A percentile compares a stretch with the other conserved stretches of the same genome.
Evolutionary conservation across 2,329 filamentous ascomycete genomes (phyloP).

Genomic region (Phoma herbarum): DNA sequence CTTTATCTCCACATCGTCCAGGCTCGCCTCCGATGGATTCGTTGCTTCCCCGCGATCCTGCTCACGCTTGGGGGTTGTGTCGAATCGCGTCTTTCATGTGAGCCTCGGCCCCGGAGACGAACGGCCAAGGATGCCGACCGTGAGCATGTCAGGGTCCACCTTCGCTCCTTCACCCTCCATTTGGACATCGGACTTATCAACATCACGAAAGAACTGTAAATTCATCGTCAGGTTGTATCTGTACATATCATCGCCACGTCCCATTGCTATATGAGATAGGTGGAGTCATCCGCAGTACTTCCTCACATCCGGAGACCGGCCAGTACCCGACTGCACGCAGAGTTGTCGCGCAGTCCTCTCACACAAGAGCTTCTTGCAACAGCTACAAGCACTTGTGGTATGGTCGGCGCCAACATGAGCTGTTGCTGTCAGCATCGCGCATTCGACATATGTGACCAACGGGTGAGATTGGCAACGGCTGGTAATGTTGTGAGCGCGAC

Average conservation of each 20-base stretch:
- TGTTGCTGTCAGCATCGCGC: neutral
- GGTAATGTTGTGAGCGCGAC: neutral
- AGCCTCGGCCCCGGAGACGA: conserved; percentile 3
- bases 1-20: conserved; percentile 13
- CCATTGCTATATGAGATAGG: neutral
- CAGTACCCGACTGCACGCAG: too few species aligned
- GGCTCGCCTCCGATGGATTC: neutral
- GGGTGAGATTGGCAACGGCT: neutral
- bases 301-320: neutral
- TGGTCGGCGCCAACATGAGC: neutral
- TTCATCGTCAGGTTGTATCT: too few species aligned
- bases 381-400: neutral
- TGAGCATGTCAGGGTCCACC: neutral
- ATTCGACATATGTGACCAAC: neutral
- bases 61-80: neutral
- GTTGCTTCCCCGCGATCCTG: conserved; percentile 9
- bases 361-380: neutral
- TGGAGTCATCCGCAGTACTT: neutral
- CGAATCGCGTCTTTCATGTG: conserved; percentile 2
- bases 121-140: conserved; percentile 16
- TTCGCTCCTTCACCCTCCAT: neutral
- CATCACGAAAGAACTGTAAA: neutral
- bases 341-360: neutral
- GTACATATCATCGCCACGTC: neutral
- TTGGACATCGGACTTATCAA: neutral